phyloP scores from a whole-genome alignment of 257 asterid genomes.

The Primulina huaijiensis region DNA sequence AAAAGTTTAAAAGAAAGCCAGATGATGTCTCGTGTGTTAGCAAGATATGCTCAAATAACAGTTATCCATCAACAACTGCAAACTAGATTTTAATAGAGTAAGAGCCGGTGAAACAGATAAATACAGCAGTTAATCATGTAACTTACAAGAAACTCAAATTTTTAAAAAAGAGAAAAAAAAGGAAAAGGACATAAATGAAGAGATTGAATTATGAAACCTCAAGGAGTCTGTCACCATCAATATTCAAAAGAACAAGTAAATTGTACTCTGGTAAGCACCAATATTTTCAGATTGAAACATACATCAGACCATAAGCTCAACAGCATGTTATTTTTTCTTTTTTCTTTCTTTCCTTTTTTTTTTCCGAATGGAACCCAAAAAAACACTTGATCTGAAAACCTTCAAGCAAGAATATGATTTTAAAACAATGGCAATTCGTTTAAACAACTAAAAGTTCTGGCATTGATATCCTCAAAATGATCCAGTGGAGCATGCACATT shows the following conservation, averaged over 20 bases:
- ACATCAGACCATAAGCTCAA: not conserved
- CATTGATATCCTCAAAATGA: not conserved
- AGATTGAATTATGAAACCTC: not conserved
- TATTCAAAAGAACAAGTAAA: not conserved
- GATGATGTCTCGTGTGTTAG: conserved; percentile 27
- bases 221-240: not conserved
- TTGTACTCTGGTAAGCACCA: not conserved
- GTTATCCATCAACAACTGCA: conserved; percentile 25
- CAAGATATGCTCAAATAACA: conserved; percentile 30
- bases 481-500: not conserved
- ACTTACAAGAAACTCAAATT: not conserved
- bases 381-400: not conserved
- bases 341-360: not conserved
- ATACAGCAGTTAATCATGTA: not conserved
- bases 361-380: too few relatives aligned
- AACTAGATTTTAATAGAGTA: not conserved
- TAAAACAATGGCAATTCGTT: not conserved
- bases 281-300: too few relatives aligned
- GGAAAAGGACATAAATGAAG: not conserved
- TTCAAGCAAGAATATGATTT: not conserved
- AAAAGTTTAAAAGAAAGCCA: conserved; percentile 17
- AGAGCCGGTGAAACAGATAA: not conserved
- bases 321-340: not conserved
- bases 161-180: not conserved
- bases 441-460: not conserved